Percentiles rank a stretch among this genome's conserved stretches.
Conservation (phyloP, 2,329 filamentous ascomycete genomes). For the Leptosphaerulina australis region DNA sequence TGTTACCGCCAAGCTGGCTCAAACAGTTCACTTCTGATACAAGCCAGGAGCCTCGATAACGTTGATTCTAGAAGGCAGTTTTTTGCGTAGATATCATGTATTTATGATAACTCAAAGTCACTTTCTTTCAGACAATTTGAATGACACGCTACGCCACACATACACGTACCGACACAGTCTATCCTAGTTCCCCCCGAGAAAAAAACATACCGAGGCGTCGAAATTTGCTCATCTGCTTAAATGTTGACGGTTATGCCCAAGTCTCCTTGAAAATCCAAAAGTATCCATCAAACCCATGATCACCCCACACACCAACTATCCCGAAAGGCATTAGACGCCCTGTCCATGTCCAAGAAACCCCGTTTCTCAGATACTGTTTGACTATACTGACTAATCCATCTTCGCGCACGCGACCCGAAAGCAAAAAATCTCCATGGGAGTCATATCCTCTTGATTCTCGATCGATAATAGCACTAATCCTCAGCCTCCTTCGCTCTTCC, state of each 20-base stretch:
- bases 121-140: background rate
- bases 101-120: background rate
- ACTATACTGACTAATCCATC: conserved; percentile 23
- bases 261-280: conserved; percentile 39
- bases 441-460: conserved; percentile 23
- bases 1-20: background rate
- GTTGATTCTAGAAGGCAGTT: too few species aligned
- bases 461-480: conserved; percentile 13
- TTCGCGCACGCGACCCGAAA: conserved; percentile 21
- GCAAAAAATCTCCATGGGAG: conserved; percentile 20
- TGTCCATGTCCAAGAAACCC: conserved; percentile 22
- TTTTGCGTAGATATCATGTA: background rate
- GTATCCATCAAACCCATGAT: conserved; percentile 26
- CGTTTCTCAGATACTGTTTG: conserved; percentile 22
- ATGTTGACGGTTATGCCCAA: conserved; percentile 17
- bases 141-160: background rate
- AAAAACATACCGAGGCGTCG: background rate
- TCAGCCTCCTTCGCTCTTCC: conserved; percentile 5
- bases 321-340: conserved; percentile 33
- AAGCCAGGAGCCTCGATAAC: background rate
- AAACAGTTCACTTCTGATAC: background rate
- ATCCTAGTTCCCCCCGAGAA: too few species aligned
- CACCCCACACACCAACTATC: conserved; percentile 31
- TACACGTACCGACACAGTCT: background rate
- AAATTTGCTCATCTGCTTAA: background rate